A percentile compares a stretch with the other conserved stretches of the same genome.
Conservation (phyloP, 768 basidiomycete genomes). For the Leccinum olivaceopallidum region DNA sequence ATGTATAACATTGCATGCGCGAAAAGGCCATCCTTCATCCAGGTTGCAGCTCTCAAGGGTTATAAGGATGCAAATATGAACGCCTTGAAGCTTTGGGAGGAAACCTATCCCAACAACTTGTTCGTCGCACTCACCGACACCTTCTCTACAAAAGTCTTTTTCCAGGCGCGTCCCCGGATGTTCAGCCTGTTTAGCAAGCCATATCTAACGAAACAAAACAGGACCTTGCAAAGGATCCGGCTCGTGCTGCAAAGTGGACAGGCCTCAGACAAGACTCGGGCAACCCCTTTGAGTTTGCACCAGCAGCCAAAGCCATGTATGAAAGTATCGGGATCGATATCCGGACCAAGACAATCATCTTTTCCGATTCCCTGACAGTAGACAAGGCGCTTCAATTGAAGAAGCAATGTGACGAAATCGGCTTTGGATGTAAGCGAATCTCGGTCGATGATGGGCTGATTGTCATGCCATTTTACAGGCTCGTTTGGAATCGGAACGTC, state of each 20-base stretch:
- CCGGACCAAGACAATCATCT: slow-evolving; percentile 70
- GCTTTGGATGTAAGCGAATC: slow-evolving; percentile 53
- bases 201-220: slow-evolving; percentile 24
- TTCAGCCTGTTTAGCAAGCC: not conserved
- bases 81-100: slow-evolving; percentile 87
- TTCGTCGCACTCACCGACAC: slow-evolving; percentile 93
- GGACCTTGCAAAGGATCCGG: slow-evolving; percentile 60
- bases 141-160: slow-evolving; percentile 86
- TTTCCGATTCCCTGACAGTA: slow-evolving; percentile 78
- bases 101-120: slow-evolving; percentile 55
- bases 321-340: slow-evolving; percentile 66
- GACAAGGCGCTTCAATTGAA: slow-evolving; percentile 71
- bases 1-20: not conserved
- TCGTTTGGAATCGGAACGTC: slow-evolving; percentile 94
- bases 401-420: slow-evolving; percentile 70
- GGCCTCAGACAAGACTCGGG: slow-evolving; percentile 94
- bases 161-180: slow-evolving; percentile 50
- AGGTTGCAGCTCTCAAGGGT: slow-evolving; percentile 84
- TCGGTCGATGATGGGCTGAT: not conserved
- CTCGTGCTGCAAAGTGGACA: slow-evolving; percentile 69
- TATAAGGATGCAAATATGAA: slow-evolving; percentile 74
- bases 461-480: slow-evolving; percentile 42
- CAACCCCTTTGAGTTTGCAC: slow-evolving; percentile 81
- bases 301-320: slow-evolving; percentile 72
- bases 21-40: slow-evolving; percentile 2